These are phyloP conservation scores for Actinomucor elegans DNA, from an alignment of 371 early-diverging fungal species.

Conservation along the genomic window DNA sequence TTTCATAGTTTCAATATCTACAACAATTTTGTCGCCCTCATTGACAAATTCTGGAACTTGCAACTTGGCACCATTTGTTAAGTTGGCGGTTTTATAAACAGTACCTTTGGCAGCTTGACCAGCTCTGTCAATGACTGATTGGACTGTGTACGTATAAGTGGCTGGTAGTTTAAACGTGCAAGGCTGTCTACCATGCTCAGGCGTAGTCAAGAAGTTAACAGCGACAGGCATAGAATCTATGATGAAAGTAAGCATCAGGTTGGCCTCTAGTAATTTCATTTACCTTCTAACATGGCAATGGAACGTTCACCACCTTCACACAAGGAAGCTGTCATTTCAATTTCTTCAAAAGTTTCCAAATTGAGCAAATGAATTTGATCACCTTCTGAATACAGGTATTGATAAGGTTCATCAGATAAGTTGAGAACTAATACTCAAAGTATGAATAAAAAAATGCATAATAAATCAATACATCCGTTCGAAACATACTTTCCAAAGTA, in stretches of 20 bases:
- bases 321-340: conserved; percentile 51
- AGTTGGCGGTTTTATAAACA: conserved; percentile 66
- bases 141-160: conserved; percentile 40
- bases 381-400: conserved; percentile 71
- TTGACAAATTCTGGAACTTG: conserved; percentile 83
- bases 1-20: conserved; percentile 69
- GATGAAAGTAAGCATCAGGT: not conserved
- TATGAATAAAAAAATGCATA: too few relatives aligned
- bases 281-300: conserved; percentile 46
- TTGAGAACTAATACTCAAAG: conserved; percentile 62
- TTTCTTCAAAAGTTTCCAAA: conserved; percentile 72
- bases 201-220: conserved; percentile 46
- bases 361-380: conserved; percentile 66
- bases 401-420: conserved; percentile 63
- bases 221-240: conserved; percentile 48
- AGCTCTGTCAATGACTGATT: conserved; percentile 44
- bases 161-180: conserved; percentile 43
- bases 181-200: conserved; percentile 42
- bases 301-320: conserved; percentile 61
- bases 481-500: conserved; percentile 56
- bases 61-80: conserved; percentile 72
- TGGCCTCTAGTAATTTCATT: too few relatives aligned
- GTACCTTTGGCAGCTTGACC: conserved; percentile 75
- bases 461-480: not conserved
- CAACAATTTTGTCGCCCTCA: conserved; percentile 71